A percentile compares a stretch with the other conserved stretches of the same genome.
phyloP scores from a whole-genome alignment of 768 basidiomycete genomes.

The Tephrocybe rancida region DNA sequence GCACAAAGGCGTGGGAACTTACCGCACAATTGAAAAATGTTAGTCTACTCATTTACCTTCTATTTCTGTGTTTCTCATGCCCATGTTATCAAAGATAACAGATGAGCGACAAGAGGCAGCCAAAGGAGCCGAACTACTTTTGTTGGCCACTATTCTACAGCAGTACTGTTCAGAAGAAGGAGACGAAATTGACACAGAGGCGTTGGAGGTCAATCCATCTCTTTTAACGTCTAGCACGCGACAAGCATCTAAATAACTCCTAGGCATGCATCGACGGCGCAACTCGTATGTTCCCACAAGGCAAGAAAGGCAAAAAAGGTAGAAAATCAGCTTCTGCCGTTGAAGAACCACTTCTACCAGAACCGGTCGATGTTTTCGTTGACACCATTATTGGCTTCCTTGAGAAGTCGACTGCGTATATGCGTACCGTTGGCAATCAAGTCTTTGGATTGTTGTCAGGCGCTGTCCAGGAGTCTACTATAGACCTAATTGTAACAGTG shows the following conservation, averaged over 20 bases:
- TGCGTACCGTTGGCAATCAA: slow-evolving; percentile 79
- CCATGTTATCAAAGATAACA: slow-evolving; percentile 22
- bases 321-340: slow-evolving; percentile 36
- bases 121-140: slow-evolving; percentile 70
- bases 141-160: slow-evolving; percentile 71
- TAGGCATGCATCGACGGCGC: slow-evolving; percentile 67
- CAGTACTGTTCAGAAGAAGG: slow-evolving; percentile 69
- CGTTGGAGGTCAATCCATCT: slow-evolving; percentile 58
- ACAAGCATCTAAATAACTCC: slow-evolving; percentile 4
- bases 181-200: slow-evolving; percentile 49
- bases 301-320: slow-evolving; percentile 41
- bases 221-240: not conserved
- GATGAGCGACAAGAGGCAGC: slow-evolving; percentile 53
- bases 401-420: slow-evolving; percentile 79
- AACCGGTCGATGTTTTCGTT: slow-evolving; percentile 82
- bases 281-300: slow-evolving; percentile 49
- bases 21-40: slow-evolving; percentile 40
- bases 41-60: not conserved
- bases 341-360: slow-evolving; percentile 40
- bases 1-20: slow-evolving; percentile 45
- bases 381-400: slow-evolving; percentile 91
- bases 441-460: slow-evolving; percentile 76
- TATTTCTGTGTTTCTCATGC: not conserved
- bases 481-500: slow-evolving; percentile 83
- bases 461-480: slow-evolving; percentile 64